phyloP scores from a whole-genome alignment of 1,284 basidiomycete genomes.

The Trametes versicolor region DNA sequence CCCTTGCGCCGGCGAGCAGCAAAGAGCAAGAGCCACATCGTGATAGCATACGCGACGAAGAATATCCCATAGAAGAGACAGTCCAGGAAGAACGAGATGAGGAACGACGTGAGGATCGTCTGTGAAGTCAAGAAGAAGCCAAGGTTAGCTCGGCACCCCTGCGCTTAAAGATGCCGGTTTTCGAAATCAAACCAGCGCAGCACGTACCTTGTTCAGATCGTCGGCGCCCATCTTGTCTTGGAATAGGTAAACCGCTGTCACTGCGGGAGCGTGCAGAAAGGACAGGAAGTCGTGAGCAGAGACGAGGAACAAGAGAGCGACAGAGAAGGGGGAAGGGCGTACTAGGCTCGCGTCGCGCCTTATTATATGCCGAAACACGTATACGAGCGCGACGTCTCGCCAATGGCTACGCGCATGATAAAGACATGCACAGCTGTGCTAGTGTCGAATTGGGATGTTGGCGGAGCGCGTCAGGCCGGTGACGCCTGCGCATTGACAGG shows the following conservation, averaged over 20 bases:
- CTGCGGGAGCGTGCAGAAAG: background rate
- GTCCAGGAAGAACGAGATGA: conserved; percentile 12
- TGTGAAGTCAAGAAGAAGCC: background rate
- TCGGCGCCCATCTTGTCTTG: background rate
- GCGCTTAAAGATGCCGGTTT: background rate
- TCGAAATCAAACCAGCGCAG: background rate
- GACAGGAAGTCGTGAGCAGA: background rate
- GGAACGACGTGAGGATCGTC: conserved; percentile 12
- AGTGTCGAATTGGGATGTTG: background rate
- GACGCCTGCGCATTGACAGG: background rate
- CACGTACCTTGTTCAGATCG: conserved; percentile 1
- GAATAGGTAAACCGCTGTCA: no score
- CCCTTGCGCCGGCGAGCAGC: background rate
- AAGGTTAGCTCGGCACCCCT: background rate
- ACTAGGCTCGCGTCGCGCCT: background rate
- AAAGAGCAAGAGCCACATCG: conserved; percentile 15
- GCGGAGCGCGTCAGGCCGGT: background rate
- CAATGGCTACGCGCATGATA: background rate
- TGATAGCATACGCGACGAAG: conserved; percentile 13
- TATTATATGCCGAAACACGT: background rate
- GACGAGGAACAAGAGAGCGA: background rate
- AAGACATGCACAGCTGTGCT: background rate
- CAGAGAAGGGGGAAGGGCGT: background rate
- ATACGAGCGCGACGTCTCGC: background rate
- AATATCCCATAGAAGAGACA: conserved; percentile 15